Conservation (phyloP, 129 eudicot species). For the Rutidosis leptorrhynchoides region DNA sequence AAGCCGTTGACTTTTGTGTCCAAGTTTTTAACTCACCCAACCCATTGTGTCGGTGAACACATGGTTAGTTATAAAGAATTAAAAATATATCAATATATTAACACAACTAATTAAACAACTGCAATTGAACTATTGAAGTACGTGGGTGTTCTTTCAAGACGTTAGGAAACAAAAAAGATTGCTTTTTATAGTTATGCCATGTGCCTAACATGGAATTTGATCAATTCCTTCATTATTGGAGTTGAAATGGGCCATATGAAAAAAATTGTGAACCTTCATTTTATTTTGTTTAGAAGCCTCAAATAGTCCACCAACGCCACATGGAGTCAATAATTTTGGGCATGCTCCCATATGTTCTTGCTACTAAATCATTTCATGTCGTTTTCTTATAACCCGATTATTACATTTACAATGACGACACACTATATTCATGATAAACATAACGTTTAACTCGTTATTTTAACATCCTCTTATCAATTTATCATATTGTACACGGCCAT, state of each 20-base stretch:
- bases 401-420: not conserved
- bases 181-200: constrained; percentile 18
- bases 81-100: not conserved
- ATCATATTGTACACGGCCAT: too few species aligned
- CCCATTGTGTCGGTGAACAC: constrained; percentile 37
- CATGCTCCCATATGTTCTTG: constrained; percentile 17
- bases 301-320: constrained; percentile 30
- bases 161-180: constrained; percentile 10
- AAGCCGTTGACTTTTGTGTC: constrained; percentile 20
- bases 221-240: constrained; percentile 20
- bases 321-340: constrained; percentile 24
- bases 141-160: constrained; percentile 18
- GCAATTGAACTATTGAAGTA: constrained; percentile 20
- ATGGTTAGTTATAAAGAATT: constrained; percentile 10
- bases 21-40: constrained; percentile 21
- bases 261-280: constrained; percentile 12
- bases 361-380: constrained; percentile 13
- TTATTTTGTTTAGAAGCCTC: constrained; percentile 23
- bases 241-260: constrained; percentile 17
- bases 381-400: not conserved
- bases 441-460: not conserved
- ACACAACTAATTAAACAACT: not conserved
- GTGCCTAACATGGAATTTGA: constrained; percentile 21
- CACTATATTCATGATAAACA: not conserved
- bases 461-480: too few species aligned